phyloP scores from a whole-genome alignment of 78 protist species.

The Guillardia theta region DNA sequence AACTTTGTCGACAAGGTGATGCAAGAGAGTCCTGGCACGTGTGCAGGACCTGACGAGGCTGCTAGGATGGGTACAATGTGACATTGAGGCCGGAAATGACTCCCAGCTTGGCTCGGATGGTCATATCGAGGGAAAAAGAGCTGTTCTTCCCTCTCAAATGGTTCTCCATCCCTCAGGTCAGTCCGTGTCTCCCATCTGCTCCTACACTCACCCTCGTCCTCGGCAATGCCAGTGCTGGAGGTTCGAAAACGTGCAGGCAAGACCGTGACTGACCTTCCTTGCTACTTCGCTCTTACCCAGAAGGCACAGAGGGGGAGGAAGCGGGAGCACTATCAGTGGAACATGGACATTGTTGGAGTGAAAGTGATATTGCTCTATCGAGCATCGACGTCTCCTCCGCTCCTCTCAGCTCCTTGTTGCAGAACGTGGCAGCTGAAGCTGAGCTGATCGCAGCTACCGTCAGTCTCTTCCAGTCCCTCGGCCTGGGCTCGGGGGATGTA shows the following conservation, averaged over 20 bases:
- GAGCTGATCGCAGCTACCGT: constrained; percentile 64
- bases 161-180: constrained; percentile 59
- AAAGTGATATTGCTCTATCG: too few species aligned
- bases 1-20: constrained; percentile 48
- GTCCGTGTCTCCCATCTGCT: background rate
- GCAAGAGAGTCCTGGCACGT: too few species aligned
- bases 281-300: too few species aligned
- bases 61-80: constrained; percentile 43
- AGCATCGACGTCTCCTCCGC: too few species aligned
- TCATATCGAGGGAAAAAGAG: constrained; percentile 11
- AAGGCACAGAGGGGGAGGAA: constrained; percentile 72
- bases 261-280: too few species aligned
- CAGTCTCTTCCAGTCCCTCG: constrained; percentile 47
- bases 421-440: constrained; percentile 56
- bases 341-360: constrained; percentile 77
- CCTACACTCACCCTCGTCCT: background rate
- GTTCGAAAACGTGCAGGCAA: constrained; percentile 64
- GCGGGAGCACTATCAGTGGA: constrained; percentile 83
- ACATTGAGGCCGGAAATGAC: constrained; percentile 80
- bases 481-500: constrained; percentile 50
- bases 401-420: too few species aligned
- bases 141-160: constrained; percentile 65
- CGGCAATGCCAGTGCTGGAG: constrained; percentile 65
- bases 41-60: too few species aligned
- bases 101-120: constrained; percentile 73